Evolutionary conservation across 2,329 filamentous ascomycete species (phyloP), one percentile per base, ranked within the genome.

Genomic region (Verticillium klebahnii): DNA sequence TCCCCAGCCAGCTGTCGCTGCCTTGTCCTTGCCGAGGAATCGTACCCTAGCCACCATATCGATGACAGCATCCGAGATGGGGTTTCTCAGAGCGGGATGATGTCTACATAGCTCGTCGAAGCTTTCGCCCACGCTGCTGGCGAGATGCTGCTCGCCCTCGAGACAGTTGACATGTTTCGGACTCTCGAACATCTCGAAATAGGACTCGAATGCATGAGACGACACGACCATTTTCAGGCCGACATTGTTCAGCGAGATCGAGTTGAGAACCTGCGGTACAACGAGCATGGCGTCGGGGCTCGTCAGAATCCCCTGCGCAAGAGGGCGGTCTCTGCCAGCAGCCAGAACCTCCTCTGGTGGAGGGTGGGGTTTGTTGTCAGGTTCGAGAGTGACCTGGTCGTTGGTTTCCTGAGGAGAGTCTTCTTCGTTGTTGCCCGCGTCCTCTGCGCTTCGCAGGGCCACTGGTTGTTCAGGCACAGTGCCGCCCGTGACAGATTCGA

Each of bases 71-170:
- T 90, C 89, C 65, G 94, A 87, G 63, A 99, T 95, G 3, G 89
- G 84, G 11, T 85, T 84, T 67, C 93, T 91, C 55, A 99, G 78
- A 25, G 86, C 83, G 0, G 96, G 95, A 69, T 99, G 95, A 72
- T 99, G 95, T 50, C 95, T 88, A 59, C 94, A 90, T 63, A 99
- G 83, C 75, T 99, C 95, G 73, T 99, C 95, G 70, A 99, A 97
- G 50, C 89, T 90, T 31, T 85, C 85, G 12, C 95, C 95, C 58
- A 99, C 84, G 45, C 87, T 85, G 34, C 84, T 85, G 11, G 93
- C 85, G 62, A 96, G 81, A 39, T 82, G 79, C 5, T 84, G 80
- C 66, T 97, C 94, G 40, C 82, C 80, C 65, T 91, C 87, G 82
- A 99, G 88, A 65, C 89, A 90, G 68, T 90, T 91, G 62, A 99